These are phyloP conservation scores for Penicillium sp. DNA, from an alignment of 2,329 filamentous ascomycete genomes.

Conservation along the genomic window DNA sequence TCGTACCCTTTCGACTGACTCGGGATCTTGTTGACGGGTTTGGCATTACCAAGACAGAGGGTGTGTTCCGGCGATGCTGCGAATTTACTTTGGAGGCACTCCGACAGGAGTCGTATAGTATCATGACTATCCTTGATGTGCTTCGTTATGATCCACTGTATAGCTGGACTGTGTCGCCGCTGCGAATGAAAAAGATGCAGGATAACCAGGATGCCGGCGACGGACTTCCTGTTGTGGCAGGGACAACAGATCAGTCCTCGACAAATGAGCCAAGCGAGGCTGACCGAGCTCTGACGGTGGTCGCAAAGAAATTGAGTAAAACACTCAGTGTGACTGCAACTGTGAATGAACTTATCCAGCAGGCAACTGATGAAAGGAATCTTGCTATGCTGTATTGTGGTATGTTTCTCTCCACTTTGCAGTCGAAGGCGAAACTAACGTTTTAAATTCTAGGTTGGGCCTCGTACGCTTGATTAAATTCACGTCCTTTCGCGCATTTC, in stretches of 20 bases:
- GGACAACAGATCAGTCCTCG: conserved; percentile 35
- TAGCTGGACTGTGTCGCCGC: conserved; percentile 83
- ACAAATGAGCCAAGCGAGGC: conserved; percentile 72
- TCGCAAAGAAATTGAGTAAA: conserved; percentile 94
- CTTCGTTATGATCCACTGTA: conserved; percentile 97
- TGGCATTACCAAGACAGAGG: conserved; percentile 92
- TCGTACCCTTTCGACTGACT: conserved; percentile 92
- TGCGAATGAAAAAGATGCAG: conserved; percentile 67
- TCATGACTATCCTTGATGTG: conserved; percentile 98
- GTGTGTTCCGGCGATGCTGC: conserved; percentile 95
- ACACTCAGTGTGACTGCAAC: conserved; percentile 91
- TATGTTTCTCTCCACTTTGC: conserved; percentile 2
- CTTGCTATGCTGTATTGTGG: conserved; percentile 85
- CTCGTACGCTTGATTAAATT: conserved; percentile 11
- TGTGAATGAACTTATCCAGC: conserved; percentile 95
- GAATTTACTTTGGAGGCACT: conserved; percentile 95
- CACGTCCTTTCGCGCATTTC: not conserved
- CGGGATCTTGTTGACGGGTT: conserved; percentile 95
- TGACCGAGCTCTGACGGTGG: conserved; percentile 85
- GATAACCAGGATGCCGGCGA: conserved; percentile 50
- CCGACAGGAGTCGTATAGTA: conserved; percentile 91
- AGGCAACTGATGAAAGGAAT: conserved; percentile 90
- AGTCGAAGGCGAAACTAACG: not conserved
- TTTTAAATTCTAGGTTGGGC: conserved; percentile 13
- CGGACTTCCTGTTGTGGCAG: conserved; percentile 36